Conservation (phyloP, 208 protist genomes). For the Lotmaria passim region DNA sequence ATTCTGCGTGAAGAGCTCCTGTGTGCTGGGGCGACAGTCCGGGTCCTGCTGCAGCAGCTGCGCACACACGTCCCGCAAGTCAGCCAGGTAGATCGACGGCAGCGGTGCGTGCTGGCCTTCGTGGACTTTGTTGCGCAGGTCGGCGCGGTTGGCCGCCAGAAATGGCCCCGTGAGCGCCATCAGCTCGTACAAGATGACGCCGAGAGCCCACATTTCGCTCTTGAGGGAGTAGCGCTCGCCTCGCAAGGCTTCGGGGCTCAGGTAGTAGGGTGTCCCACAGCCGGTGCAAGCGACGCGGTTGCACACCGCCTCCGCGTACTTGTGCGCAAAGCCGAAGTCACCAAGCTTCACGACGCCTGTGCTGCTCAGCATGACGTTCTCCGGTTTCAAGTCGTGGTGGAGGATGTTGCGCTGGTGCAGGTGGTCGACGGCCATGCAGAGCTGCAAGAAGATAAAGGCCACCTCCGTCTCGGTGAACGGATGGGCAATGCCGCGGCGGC, state of each 20-base stretch:
- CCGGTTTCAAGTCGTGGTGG: slow-evolving; percentile 93
- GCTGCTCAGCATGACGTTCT: slow-evolving; percentile 85
- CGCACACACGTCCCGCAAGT: slow-evolving; percentile 23
- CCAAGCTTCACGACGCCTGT: slow-evolving; percentile 77
- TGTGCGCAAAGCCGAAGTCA: slow-evolving; percentile 78
- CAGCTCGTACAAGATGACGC: slow-evolving; percentile 79
- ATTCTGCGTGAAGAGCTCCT: slow-evolving; percentile 31
- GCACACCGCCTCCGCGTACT: slow-evolving; percentile 44
- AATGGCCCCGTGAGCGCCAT: slow-evolving; percentile 75
- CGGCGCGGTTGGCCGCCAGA: slow-evolving; percentile 36
- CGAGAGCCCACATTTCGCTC: slow-evolving; percentile 88
- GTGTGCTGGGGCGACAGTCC: slow-evolving; percentile 18
- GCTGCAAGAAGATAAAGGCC: slow-evolving; percentile 64
- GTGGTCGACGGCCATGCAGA: slow-evolving; percentile 73
- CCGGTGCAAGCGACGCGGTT: slow-evolving; percentile 48
- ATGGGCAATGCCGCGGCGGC: slow-evolving; percentile 29
- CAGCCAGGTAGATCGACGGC: slow-evolving; percentile 8
- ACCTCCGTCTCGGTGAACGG: slow-evolving; percentile 61
- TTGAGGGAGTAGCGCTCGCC: slow-evolving; percentile 89
- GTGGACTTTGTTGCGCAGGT: slow-evolving; percentile 17
- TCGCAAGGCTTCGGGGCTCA: slow-evolving; percentile 88
- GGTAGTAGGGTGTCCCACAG: slow-evolving; percentile 87
- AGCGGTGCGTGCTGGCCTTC: slow-evolving; percentile 8
- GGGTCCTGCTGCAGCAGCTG: slow-evolving; percentile 22
- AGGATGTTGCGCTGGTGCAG: slow-evolving; percentile 76